phyloP scores from a whole-genome alignment of 305 asterid species.

The Withania somnifera region DNA sequence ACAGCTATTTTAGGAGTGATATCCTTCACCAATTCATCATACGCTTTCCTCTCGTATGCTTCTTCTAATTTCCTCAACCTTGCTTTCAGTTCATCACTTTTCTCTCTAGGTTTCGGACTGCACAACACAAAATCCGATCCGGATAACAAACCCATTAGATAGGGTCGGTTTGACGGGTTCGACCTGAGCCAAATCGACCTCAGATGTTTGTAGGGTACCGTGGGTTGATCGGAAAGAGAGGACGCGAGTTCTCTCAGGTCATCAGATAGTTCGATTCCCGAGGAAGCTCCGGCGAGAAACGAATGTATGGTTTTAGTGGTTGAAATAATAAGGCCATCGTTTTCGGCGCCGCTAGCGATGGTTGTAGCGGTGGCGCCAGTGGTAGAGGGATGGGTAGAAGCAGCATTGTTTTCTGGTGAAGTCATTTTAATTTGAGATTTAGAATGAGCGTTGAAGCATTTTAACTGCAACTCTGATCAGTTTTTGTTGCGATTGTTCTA shows the following conservation, averaged over 20 bases:
- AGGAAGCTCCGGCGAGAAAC: constrained; percentile 46
- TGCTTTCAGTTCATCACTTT: constrained; percentile 72
- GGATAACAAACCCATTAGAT: constrained; percentile 30
- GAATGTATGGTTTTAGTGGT: constrained; percentile 40
- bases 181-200: constrained; percentile 54
- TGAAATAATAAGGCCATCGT: constrained; percentile 38
- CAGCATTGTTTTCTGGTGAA: constrained; percentile 9
- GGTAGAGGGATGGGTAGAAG: not conserved
- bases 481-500: not conserved
- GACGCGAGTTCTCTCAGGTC: constrained; percentile 53
- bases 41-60: constrained; percentile 69
- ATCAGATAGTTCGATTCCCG: constrained; percentile 29
- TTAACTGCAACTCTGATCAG: not conserved
- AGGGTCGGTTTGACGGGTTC: constrained; percentile 33
- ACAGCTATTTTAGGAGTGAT: constrained; percentile 57
- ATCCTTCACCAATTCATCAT: constrained; percentile 81
- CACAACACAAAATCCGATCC: constrained; percentile 50
- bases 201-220: constrained; percentile 56
- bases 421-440: constrained; percentile 13
- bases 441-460: not conserved
- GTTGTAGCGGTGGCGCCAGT: constrained; percentile 7
- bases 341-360: constrained; percentile 6
- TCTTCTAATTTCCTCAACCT: constrained; percentile 64
- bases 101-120: constrained; percentile 71
- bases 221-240: constrained; percentile 27